Evolutionary conservation across 164 flowering plant species (phyloP).

Genomic region (Kingdonia uniflora): DNA sequence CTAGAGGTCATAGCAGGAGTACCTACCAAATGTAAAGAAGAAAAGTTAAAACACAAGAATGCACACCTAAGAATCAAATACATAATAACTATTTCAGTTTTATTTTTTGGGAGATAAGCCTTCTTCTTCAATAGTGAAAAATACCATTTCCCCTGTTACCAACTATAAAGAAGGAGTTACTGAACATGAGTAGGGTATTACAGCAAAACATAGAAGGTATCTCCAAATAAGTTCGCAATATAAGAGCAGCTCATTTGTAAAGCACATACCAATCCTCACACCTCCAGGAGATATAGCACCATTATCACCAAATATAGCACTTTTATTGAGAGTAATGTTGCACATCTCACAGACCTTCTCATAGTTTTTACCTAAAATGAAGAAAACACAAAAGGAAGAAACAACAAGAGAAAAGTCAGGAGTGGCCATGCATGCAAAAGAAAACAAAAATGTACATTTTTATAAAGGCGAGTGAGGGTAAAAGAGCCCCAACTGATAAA

Average conservation of each 20-base stretch:
- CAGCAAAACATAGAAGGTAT: background rate
- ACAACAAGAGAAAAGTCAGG: conserved; percentile 2
- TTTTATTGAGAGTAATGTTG: conserved; percentile 69
- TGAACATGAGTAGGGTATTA: background rate
- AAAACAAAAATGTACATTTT: background rate
- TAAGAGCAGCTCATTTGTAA: background rate
- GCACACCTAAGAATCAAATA: background rate
- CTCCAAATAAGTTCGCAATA: background rate
- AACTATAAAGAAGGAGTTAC: background rate
- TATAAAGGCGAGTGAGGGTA: too few species aligned
- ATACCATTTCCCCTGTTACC: background rate
- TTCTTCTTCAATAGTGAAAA: too few species aligned
- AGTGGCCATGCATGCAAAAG: background rate
- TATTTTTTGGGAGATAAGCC: too few species aligned
- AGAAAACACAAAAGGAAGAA: conserved; percentile 6
- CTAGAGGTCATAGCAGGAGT: conserved; percentile 94
- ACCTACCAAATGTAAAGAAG: conserved; percentile 28
- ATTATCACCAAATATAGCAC: conserved; percentile 71
- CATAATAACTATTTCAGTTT: too few species aligned
- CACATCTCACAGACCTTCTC: conserved; percentile 85
- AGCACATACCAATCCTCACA: conserved; percentile 67
- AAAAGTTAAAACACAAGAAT: background rate
- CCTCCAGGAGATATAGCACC: conserved; percentile 76
- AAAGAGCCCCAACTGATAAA: too few species aligned
- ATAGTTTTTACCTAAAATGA: conserved; percentile 45